Percentiles rank a stretch among this genome's conserved stretches.
phyloP scores from a whole-genome alignment of 495 filamentous ascomycete species.

The Aspergillus conjunctus region DNA sequence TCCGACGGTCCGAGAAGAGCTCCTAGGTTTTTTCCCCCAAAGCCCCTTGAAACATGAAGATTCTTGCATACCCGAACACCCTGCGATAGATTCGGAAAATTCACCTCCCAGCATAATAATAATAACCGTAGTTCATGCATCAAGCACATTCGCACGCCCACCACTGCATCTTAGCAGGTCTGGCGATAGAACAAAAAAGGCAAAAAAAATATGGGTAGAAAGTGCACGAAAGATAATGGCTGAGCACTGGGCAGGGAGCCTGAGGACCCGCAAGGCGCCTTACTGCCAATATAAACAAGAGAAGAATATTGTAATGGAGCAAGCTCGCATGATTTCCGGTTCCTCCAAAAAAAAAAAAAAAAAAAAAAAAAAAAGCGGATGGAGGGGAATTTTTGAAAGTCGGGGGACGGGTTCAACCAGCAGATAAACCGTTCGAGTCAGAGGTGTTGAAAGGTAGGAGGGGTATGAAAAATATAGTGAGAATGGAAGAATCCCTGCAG shows the following conservation, averaged over 20 bases:
- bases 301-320: slow-evolving; percentile 23
- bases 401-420: slow-evolving; percentile 5
- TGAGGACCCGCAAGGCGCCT: slow-evolving; percentile 19
- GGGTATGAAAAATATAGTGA: neutral
- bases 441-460: neutral
- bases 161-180: slow-evolving; percentile 21
- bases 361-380: too few relatives aligned
- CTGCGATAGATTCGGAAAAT: slow-evolving; percentile 26
- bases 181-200: slow-evolving; percentile 13
- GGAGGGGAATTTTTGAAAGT: slow-evolving; percentile 6
- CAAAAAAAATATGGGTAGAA: slow-evolving; percentile 7
- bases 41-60: slow-evolving; percentile 23
- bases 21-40: slow-evolving; percentile 15
- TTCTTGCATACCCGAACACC: slow-evolving; percentile 26
- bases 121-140: slow-evolving; percentile 29
- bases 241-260: slow-evolving; percentile 16
- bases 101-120: slow-evolving; percentile 23
- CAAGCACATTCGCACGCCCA: slow-evolving; percentile 27
- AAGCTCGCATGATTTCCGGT: slow-evolving; percentile 20
- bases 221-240: neutral
- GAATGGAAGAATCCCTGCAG: neutral
- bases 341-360: too few relatives aligned
- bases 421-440: neutral
- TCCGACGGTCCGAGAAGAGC: slow-evolving; percentile 19
- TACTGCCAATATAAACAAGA: slow-evolving; percentile 30